Evolutionary conservation across 225 moss, liverwort and hornwort genomes (phyloP).

Genomic region (Anthoceros angustus): DNA sequence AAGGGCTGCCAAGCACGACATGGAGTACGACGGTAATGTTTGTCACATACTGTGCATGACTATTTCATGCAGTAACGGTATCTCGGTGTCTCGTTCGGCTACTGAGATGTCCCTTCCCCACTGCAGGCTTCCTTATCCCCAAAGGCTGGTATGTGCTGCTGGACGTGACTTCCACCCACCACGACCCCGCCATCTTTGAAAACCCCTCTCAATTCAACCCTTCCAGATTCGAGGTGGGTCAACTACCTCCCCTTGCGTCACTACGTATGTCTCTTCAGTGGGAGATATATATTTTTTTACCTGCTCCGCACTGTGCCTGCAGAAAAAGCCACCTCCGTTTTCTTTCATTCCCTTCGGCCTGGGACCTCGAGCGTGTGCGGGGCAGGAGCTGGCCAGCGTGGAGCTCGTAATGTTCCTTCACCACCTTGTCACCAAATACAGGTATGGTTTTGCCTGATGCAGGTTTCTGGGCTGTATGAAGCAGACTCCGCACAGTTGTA

Average conservation of each 20-base stretch:
- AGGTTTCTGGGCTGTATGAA: no score
- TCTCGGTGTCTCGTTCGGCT: neutral
- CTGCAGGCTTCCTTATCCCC: constrained; percentile 5
- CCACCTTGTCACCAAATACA: constrained; percentile 17
- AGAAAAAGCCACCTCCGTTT: constrained; percentile 10
- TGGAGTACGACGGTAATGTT: neutral
- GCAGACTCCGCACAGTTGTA: no score
- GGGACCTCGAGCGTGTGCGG: constrained; percentile 13
- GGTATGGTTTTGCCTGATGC: neutral
- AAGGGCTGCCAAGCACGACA: neutral
- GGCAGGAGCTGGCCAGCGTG: constrained; percentile 15
- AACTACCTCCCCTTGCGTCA: neutral
- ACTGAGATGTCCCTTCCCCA: neutral
- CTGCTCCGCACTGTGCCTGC: neutral
- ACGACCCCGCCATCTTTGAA: constrained; percentile 5
- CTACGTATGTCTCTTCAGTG: neutral
- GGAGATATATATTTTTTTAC: neutral
- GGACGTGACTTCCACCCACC: neutral
- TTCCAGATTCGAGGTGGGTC: constrained; percentile 5
- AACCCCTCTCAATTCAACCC: neutral
- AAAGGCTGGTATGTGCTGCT: neutral
- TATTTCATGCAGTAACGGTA: neutral
- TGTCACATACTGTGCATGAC: no score
- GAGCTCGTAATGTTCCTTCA: constrained; percentile 14
- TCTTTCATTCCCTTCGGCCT: constrained; percentile 14